These are phyloP conservation scores for Leishmania tropica DNA, from an alignment of 208 protist species.

Conservation along the genomic window DNA sequence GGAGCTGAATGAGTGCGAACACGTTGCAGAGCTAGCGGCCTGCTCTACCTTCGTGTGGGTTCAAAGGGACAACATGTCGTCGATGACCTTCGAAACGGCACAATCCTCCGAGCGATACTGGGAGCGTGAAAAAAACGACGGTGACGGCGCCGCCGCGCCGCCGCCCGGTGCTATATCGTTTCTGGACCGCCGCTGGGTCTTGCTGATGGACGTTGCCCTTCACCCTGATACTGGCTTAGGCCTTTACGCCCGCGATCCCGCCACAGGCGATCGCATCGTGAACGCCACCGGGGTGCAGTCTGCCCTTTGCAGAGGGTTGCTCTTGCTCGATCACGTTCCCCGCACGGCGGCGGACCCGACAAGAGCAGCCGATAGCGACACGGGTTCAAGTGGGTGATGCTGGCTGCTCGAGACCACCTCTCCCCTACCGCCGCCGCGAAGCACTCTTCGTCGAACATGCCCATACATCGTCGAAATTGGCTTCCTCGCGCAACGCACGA, in stretches of 20 bases:
- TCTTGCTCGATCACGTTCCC: slow-evolving; percentile 54
- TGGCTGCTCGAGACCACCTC: neutral
- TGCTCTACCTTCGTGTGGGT: slow-evolving; percentile 37
- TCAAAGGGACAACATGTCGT: slow-evolving; percentile 3
- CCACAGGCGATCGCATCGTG: slow-evolving; percentile 8
- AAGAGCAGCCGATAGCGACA: neutral
- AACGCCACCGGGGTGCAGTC: slow-evolving; percentile 1
- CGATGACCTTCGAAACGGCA: slow-evolving; percentile 1
- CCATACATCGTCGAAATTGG: neutral
- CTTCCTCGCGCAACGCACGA: neutral
- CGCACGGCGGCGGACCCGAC: slow-evolving; percentile 6
- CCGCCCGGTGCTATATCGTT: neutral
- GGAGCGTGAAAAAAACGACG: neutral
- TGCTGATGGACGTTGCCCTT: neutral
- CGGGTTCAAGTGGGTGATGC: neutral
- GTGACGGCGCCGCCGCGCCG: neutral
- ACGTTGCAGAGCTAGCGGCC: neutral
- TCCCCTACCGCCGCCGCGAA: neutral
- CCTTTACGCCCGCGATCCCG: neutral
- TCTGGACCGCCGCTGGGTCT: slow-evolving; percentile 6
- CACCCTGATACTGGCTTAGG: neutral
- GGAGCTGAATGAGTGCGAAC: slow-evolving; percentile 16
- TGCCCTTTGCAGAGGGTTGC: neutral
- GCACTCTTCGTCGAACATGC: neutral
- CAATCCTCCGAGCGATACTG: neutral